phyloP scores from a whole-genome alignment of 2,329 filamentous ascomycete genomes.

The Chalaropsis thielavioides region DNA sequence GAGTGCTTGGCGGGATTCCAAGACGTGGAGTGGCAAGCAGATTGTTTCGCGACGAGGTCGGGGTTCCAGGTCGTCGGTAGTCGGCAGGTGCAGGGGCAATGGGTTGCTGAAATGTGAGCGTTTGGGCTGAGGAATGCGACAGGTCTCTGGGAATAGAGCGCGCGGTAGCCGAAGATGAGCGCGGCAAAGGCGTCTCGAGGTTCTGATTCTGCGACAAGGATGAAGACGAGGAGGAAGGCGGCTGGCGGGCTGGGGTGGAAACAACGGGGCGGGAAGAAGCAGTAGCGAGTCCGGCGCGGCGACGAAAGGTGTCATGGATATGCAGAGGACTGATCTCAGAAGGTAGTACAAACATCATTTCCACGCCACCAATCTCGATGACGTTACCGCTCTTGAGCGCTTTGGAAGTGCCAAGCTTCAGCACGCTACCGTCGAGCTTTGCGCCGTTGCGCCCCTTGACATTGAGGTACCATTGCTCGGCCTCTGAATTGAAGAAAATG shows the following conservation, averaged over 20 bases:
- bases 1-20: conserved; percentile 12
- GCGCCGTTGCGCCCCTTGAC: conserved; percentile 89
- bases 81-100: conserved; percentile 47
- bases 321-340: conserved; percentile 50
- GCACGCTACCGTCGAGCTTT: conserved; percentile 56
- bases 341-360: conserved; percentile 98
- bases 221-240: conserved; percentile 15
- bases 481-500: conserved; percentile 55
- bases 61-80: conserved; percentile 47
- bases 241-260: conserved; percentile 8
- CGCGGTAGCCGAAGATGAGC: conserved; percentile 11
- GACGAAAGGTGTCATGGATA: conserved; percentile 54
- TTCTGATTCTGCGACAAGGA: conserved; percentile 10
- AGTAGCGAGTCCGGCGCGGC: conserved; percentile 41
- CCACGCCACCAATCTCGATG: conserved; percentile 78
- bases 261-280: conserved; percentile 16
- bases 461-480: conserved; percentile 64
- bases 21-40: conserved; percentile 12
- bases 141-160: conserved; percentile 8
- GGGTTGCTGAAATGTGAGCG: conserved; percentile 28
- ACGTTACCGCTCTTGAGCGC: conserved; percentile 73
- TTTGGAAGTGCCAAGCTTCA: conserved; percentile 52
- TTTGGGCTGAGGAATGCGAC: conserved; percentile 16
- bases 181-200: conserved; percentile 17
- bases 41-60: conserved; percentile 25